Conservation (phyloP, 768 basidiomycete species). For the Boletus barrowsii region DNA sequence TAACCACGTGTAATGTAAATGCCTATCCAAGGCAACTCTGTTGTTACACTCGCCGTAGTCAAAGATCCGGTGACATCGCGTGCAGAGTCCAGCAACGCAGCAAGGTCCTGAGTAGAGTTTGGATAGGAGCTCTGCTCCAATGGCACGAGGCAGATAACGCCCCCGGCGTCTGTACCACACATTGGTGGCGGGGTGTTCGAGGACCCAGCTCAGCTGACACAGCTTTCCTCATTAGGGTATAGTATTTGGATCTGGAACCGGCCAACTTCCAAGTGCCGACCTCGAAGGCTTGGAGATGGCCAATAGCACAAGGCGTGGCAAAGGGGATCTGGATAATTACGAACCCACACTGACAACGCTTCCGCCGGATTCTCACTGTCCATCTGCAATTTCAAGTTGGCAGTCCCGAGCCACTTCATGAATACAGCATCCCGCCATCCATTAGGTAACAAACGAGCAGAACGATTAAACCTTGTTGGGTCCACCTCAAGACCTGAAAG, state of each 20-base stretch:
- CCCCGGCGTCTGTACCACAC: conserved; percentile 26
- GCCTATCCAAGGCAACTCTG: neutral
- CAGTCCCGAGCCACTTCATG: conserved; percentile 5
- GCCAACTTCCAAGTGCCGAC: neutral
- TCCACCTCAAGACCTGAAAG: neutral
- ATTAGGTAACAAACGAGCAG: conserved; percentile 1
- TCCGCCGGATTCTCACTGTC: conserved; percentile 1
- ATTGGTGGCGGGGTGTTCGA: conserved; percentile 20
- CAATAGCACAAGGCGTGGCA: neutral
- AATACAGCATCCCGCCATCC: conserved; percentile 19
- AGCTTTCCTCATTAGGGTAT: conserved; percentile 12
- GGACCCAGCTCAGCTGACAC: conserved; percentile 6
- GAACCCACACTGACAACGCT: neutral
- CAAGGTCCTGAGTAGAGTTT: too few species aligned
- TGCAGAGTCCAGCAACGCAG: neutral
- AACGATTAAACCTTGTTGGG: conserved; percentile 2
- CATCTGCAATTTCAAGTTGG: conserved; percentile 1
- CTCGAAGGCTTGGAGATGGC: neutral
- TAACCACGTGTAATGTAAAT: conserved; percentile 2
- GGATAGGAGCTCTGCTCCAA: neutral
- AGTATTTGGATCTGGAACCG: conserved; percentile 8
- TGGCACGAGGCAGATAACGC: conserved; percentile 29
- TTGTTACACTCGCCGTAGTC: neutral
- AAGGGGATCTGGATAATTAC: neutral
- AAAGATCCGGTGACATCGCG: conserved; percentile 7